phyloP scores from a whole-genome alignment of 2,329 filamentous ascomycete species.

The Fragosphaeria purpurea region DNA sequence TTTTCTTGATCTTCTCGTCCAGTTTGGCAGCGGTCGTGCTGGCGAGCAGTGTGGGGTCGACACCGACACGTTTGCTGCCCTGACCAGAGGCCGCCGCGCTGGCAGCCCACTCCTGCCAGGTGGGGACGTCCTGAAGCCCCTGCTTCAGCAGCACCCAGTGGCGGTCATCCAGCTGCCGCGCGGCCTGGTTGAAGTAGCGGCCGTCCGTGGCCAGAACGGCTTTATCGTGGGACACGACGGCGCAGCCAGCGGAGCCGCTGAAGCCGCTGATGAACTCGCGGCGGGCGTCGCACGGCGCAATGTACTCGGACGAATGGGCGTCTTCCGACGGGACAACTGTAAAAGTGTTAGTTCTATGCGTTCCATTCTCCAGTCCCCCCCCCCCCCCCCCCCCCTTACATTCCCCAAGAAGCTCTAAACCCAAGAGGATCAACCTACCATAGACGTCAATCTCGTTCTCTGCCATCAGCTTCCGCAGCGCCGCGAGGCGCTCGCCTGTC shows the following conservation, averaged over 20 bases:
- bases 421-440: conserved; percentile 44
- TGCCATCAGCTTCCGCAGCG: conserved; percentile 78
- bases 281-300: conserved; percentile 86
- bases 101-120: conserved; percentile 93
- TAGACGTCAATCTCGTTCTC: conserved; percentile 83
- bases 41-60: conserved; percentile 82
- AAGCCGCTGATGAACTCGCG: conserved; percentile 91
- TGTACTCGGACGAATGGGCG: conserved; percentile 95
- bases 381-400: too few relatives aligned
- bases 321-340: conserved; percentile 93
- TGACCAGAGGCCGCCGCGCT: conserved; percentile 56
- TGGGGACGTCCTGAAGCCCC: conserved; percentile 85
- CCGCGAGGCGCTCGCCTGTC: conserved; percentile 64
- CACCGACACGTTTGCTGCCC: conserved; percentile 77
- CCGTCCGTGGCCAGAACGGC: conserved; percentile 91
- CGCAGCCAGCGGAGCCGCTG: conserved; percentile 87
- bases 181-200: conserved; percentile 94
- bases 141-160: conserved; percentile 94
- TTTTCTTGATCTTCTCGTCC: conserved; percentile 76
- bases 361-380: too few relatives aligned
- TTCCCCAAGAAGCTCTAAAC: too few relatives aligned
- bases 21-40: conserved; percentile 56
- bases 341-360: background rate
- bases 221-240: conserved; percentile 75
- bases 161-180: conserved; percentile 67